Evolutionary conservation across 352 stramenopile species (phyloP).

Genomic region (Globisporangium okanoganense): DNA sequence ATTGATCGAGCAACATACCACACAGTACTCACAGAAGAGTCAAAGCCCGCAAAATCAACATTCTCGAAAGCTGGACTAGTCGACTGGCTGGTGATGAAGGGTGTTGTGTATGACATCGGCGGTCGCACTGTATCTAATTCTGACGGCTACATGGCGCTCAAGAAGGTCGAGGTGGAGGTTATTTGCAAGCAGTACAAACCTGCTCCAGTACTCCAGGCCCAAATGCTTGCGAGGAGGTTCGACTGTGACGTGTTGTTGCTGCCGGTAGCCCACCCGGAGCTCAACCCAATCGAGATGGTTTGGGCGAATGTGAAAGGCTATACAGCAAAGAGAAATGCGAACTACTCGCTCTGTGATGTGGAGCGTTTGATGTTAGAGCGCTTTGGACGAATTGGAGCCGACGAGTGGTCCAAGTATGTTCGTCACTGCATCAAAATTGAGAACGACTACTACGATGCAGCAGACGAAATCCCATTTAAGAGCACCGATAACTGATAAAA

Average conservation of each 20-base stretch:
- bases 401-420: slow-evolving; percentile 4
- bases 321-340: slow-evolving; percentile 5
- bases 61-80: too few relatives aligned
- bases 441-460: too few relatives aligned
- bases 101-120: too few relatives aligned
- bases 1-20: too few relatives aligned
- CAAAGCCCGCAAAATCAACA: too few relatives aligned
- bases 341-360: too few relatives aligned
- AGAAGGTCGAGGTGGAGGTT: slow-evolving; percentile 9
- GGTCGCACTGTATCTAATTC: slow-evolving; percentile 1
- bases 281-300: slow-evolving; percentile 14
- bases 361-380: too few relatives aligned
- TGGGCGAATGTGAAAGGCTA: slow-evolving; percentile 16
- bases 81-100: too few relatives aligned
- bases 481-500: not conserved
- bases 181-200: slow-evolving; percentile 15
- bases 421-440: too few relatives aligned
- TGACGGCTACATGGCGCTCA: slow-evolving; percentile 8
- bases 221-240: slow-evolving; percentile 10
- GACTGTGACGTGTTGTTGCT: slow-evolving; percentile 12
- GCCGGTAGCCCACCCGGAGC: slow-evolving; percentile 1
- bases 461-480: too few relatives aligned
- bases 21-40: too few relatives aligned
- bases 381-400: too few relatives aligned
- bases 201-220: slow-evolving; percentile 8